Percentiles rank a stretch among this genome's conserved stretches.
Evolutionary conservation across 2,329 filamentous ascomycete species (phyloP).

Genomic region (Aspergillus caelatus): DNA sequence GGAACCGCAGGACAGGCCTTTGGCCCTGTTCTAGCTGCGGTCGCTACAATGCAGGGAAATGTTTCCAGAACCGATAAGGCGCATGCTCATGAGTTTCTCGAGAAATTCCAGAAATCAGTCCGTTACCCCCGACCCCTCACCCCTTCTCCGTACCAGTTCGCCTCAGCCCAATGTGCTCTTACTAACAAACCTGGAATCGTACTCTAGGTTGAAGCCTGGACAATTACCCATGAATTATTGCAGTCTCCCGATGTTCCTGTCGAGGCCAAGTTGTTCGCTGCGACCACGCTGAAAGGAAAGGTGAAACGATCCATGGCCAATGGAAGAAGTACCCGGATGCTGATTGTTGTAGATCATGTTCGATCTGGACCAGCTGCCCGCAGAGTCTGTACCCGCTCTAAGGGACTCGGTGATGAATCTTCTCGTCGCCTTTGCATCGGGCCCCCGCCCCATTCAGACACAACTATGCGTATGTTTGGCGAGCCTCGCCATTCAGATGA

Average conservation of each 20-base stretch:
- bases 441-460: constrained; percentile 80
- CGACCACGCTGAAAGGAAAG: constrained; percentile 97
- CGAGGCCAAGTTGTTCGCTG: constrained; percentile 91
- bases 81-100: constrained; percentile 86
- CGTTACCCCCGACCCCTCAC: constrained; percentile 41
- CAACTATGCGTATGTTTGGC: constrained; percentile 95
- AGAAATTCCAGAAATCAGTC: constrained; percentile 98
- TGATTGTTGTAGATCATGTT: constrained; percentile 77
- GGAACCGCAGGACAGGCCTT: constrained; percentile 69
- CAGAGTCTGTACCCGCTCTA: constrained; percentile 72
- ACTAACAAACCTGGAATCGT: constrained; percentile 9
- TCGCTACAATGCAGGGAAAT: constrained; percentile 86
- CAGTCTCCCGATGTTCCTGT: constrained; percentile 74
- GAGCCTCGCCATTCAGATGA: constrained; percentile 94
- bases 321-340: constrained; percentile 15
- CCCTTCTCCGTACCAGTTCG: background rate
- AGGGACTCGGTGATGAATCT: constrained; percentile 82
- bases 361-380: constrained; percentile 85
- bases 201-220: constrained; percentile 82
- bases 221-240: constrained; percentile 80
- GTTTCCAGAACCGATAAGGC: constrained; percentile 81
- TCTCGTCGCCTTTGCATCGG: constrained; percentile 77
- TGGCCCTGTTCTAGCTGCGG: constrained; percentile 81
- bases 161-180: background rate
- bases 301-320: constrained; percentile 53